Percentiles rank a stretch among this genome's conserved stretches.
These are phyloP conservation scores for Fusarium sp. DNA, from an alignment of 2,329 filamentous ascomycete species.

Conservation along the genomic window DNA sequence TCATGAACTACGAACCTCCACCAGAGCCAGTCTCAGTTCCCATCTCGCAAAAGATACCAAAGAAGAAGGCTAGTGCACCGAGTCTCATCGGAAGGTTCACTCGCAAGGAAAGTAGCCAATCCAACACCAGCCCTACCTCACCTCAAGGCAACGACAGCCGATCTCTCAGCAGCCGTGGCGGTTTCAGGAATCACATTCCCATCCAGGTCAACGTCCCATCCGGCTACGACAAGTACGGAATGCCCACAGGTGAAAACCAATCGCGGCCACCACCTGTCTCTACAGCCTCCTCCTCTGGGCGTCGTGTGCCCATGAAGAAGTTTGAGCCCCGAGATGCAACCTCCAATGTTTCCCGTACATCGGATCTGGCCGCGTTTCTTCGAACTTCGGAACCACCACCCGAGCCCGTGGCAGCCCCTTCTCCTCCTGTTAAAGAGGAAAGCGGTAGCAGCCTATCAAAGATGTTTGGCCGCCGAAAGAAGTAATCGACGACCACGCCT, in stretches of 20 bases:
- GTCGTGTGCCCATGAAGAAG: conserved; percentile 67
- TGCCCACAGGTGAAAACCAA: conserved; percentile 42
- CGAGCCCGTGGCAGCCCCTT: conserved; percentile 44
- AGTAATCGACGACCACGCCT: conserved; percentile 53
- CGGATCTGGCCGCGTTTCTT: conserved; percentile 79
- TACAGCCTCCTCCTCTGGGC: conserved; percentile 51
- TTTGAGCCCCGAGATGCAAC: conserved; percentile 68
- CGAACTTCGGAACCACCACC: conserved; percentile 75
- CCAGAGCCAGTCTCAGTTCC: conserved; percentile 58
- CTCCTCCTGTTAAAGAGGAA: conserved; percentile 54
- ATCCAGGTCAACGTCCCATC: conserved; percentile 65
- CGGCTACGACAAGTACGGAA: conserved; percentile 58
- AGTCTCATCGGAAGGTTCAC: conserved; percentile 72
- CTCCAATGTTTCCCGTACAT: conserved; percentile 66
- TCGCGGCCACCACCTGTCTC: conserved; percentile 41
- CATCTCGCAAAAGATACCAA: conserved; percentile 57
- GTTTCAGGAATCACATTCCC: conserved; percentile 61
- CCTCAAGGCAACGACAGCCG: conserved; percentile 48
- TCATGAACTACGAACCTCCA: conserved; percentile 77
- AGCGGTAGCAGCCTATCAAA: conserved; percentile 58
- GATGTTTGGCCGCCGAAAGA: conserved; percentile 65
- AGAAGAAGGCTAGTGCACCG: conserved; percentile 74
- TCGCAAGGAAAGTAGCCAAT: conserved; percentile 52
- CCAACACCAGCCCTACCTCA: conserved; percentile 44
- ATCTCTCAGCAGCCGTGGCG: conserved; percentile 57